Evolutionary conservation across 768 basidiomycete species (phyloP).

Genomic region (Gloeophyllum trabeum): DNA sequence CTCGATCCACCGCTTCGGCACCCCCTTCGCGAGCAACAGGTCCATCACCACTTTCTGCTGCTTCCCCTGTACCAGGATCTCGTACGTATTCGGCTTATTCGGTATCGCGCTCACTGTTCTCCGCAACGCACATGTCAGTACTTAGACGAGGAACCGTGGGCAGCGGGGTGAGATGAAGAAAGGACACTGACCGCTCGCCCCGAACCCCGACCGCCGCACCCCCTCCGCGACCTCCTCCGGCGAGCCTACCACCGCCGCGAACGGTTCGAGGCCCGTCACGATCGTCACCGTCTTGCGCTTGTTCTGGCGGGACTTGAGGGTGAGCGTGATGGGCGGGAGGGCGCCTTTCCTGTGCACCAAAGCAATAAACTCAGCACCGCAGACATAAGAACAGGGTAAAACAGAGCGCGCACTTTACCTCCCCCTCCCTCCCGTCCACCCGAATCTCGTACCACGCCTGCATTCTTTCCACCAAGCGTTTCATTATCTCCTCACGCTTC

Average conservation of each 20-base stretch:
- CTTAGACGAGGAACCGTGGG: background rate
- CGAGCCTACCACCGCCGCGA: conserved; percentile 30
- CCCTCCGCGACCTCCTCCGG: conserved; percentile 73
- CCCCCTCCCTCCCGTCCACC: conserved; percentile 39
- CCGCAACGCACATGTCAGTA: background rate
- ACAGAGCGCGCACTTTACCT: conserved; percentile 56
- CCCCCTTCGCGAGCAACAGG: conserved; percentile 54
- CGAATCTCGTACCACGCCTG: conserved; percentile 64
- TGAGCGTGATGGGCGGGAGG: conserved; percentile 58
- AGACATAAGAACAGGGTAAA: too few species aligned
- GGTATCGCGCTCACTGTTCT: conserved; percentile 44
- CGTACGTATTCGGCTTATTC: conserved; percentile 46
- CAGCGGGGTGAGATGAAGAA: background rate
- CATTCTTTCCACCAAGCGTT: conserved; percentile 51
- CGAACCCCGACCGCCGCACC: conserved; percentile 69
- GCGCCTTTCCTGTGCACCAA: conserved; percentile 72
- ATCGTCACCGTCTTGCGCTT: conserved; percentile 68
- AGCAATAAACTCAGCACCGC: background rate
- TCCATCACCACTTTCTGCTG: conserved; percentile 59
- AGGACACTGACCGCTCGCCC: conserved; percentile 53
- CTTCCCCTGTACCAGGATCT: conserved; percentile 82
- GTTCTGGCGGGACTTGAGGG: conserved; percentile 66
- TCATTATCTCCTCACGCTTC: conserved; percentile 54
- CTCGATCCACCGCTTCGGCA: conserved; percentile 79
- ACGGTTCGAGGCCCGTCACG: conserved; percentile 74